Conservation (phyloP, 1,284 basidiomycete species). For the Trametes versicolor region DNA sequence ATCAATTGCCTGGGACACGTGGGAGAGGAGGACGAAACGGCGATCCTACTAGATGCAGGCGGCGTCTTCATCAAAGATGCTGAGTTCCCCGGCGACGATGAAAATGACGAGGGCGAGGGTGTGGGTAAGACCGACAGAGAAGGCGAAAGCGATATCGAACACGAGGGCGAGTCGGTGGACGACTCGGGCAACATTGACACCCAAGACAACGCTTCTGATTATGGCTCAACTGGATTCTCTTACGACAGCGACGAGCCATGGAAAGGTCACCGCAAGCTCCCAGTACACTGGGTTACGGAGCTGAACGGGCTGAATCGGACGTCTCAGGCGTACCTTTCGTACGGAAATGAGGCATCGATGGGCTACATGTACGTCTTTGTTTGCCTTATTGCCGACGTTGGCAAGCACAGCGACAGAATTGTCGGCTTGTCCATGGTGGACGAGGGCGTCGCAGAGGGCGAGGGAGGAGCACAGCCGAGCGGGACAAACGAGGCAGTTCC, state of each 20-base stretch:
- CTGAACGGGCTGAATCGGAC: slow-evolving; percentile 4
- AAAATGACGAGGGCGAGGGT: not conserved
- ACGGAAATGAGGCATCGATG: not conserved
- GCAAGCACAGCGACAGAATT: not conserved
- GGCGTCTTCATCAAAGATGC: too few relatives aligned
- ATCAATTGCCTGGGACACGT: not conserved
- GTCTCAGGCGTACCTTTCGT: not conserved
- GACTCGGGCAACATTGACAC: not conserved
- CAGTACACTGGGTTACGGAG: too few relatives aligned
- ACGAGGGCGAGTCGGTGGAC: not conserved
- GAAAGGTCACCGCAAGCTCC: too few relatives aligned
- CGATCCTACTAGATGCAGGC: too few relatives aligned
- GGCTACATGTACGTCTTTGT: not conserved
- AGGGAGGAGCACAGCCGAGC: not conserved
- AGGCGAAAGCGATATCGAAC: too few relatives aligned
- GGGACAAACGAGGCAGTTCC: too few relatives aligned
- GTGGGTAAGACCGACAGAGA: not conserved
- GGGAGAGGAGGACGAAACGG: not conserved
- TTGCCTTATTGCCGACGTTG: slow-evolving; percentile 1
- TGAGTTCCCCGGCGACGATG: too few relatives aligned
- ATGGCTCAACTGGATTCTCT: too few relatives aligned
- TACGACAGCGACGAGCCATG: too few relatives aligned
- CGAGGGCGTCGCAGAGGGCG: too few relatives aligned
- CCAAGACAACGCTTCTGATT: too few relatives aligned
- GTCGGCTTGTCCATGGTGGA: too few relatives aligned